These are phyloP conservation scores for Hypomontagnella submonticulosa DNA, from an alignment of 495 filamentous ascomycete species.

Conservation along the genomic window DNA sequence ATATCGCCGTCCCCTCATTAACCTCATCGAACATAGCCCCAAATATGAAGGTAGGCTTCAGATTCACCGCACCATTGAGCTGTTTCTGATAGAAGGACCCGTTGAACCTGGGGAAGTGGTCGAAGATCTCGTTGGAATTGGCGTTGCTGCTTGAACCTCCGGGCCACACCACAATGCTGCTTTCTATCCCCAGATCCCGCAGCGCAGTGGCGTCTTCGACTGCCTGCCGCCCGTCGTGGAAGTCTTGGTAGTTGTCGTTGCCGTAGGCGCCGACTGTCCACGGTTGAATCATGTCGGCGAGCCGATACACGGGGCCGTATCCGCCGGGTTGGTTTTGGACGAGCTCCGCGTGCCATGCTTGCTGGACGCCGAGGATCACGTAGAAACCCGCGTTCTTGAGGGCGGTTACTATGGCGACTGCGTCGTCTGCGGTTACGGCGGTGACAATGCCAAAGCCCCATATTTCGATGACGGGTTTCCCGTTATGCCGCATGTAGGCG, in stretches of 20 bases:
- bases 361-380: constrained; percentile 44
- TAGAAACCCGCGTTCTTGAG: constrained; percentile 46
- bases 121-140: constrained; percentile 37
- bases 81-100: constrained; percentile 48
- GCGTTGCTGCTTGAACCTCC: constrained; percentile 45
- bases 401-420: constrained; percentile 43
- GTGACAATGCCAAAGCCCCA: constrained; percentile 47
- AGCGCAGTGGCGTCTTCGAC: constrained; percentile 42
- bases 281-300: constrained; percentile 48
- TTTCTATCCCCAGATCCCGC: constrained; percentile 40
- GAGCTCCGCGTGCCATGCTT: constrained; percentile 45
- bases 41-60: constrained; percentile 49
- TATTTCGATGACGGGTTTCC: constrained; percentile 48
- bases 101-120: constrained; percentile 47
- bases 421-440: constrained; percentile 41
- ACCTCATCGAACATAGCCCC: constrained; percentile 52
- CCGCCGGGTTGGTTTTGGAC: constrained; percentile 36
- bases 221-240: constrained; percentile 35
- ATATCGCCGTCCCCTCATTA: constrained; percentile 46
- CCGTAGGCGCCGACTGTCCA: constrained; percentile 49
- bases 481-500: constrained; percentile 49
- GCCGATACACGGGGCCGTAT: constrained; percentile 43
- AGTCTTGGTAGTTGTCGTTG: constrained; percentile 37
- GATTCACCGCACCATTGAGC: constrained; percentile 40
- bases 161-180: constrained; percentile 44